Percentiles rank a stretch among this genome's conserved stretches.
Evolutionary conservation across 1,284 basidiomycete genomes (phyloP).

Genomic region (Macrocystidia cucumis): DNA sequence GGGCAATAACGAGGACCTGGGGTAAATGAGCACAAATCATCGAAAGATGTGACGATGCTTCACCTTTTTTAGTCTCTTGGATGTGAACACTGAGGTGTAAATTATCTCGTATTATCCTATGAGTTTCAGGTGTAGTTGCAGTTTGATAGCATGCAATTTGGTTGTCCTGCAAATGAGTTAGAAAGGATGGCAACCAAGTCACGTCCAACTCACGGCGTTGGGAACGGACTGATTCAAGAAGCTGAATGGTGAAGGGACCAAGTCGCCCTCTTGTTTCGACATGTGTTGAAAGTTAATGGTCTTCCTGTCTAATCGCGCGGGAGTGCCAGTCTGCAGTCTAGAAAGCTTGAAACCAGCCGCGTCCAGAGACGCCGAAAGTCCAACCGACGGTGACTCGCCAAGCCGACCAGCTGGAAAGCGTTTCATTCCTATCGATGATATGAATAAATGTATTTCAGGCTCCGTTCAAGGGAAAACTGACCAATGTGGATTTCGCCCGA

Average conservation of each 20-base stretch:
- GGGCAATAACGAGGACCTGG: constrained; percentile 87
- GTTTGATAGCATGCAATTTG: constrained; percentile 77
- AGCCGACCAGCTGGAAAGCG: constrained; percentile 81
- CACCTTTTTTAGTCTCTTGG: constrained; percentile 80
- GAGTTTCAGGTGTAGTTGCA: constrained; percentile 64
- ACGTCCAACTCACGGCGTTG: constrained; percentile 32
- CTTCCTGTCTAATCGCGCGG: constrained; percentile 65
- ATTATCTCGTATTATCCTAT: constrained; percentile 66
- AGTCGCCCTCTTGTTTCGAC: constrained; percentile 55
- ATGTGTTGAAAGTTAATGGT: constrained; percentile 66
- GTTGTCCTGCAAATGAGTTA: constrained; percentile 35
- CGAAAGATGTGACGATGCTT: neutral
- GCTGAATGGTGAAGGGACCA: constrained; percentile 54
- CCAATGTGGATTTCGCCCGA: constrained; percentile 88
- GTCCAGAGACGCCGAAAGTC: constrained; percentile 69
- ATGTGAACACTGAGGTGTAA: constrained; percentile 77
- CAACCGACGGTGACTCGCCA: constrained; percentile 65
- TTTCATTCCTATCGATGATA: constrained; percentile 45
- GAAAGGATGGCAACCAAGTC: neutral
- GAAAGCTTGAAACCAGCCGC: constrained; percentile 76
- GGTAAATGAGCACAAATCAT: neutral
- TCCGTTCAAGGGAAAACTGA: constrained; percentile 14
- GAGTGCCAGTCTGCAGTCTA: constrained; percentile 86
- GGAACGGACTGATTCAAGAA: constrained; percentile 41
- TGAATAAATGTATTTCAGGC: neutral